A percentile compares a stretch with the other conserved stretches of the same genome.
Conservation (phyloP, 2,329 filamentous ascomycete species). For the Claviceps sp. region DNA sequence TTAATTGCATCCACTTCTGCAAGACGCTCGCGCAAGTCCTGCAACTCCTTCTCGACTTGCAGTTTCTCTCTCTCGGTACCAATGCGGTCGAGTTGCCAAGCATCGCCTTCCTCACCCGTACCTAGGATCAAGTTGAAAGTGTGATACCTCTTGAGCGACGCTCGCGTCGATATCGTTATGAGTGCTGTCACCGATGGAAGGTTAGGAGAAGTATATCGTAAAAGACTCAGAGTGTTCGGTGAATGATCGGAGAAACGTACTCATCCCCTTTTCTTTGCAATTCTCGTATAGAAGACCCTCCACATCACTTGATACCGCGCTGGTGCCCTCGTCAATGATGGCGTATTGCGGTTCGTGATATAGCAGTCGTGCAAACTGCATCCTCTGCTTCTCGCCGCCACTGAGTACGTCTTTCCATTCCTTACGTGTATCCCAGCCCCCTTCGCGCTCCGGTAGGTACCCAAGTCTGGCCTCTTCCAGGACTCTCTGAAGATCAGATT, state of each 20-base stretch:
- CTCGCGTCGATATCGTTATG: conserved; percentile 90
- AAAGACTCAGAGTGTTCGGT: not conserved
- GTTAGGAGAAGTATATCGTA: not conserved
- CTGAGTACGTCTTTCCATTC: conserved; percentile 98
- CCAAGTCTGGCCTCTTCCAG: conserved; percentile 76
- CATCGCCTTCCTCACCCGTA: conserved; percentile 63
- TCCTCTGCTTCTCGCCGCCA: conserved; percentile 91
- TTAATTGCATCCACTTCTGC: conserved; percentile 78
- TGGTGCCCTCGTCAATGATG: conserved; percentile 91
- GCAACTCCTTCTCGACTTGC: conserved; percentile 80
- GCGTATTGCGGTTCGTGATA: conserved; percentile 95
- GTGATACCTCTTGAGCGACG: conserved; percentile 91
- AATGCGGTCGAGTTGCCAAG: conserved; percentile 88
- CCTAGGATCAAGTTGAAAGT: conserved; percentile 81
- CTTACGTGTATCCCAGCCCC: conserved; percentile 91
- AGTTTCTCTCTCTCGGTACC: conserved; percentile 89
- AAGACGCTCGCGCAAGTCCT: conserved; percentile 68
- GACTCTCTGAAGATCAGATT: conserved; percentile 63
- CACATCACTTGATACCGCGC: conserved; percentile 85
- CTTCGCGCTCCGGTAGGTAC: conserved; percentile 83
- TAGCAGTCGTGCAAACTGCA: conserved; percentile 77
- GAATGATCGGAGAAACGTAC: conserved; percentile 35
- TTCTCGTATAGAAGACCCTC: conserved; percentile 88
- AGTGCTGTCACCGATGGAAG: conserved; percentile 41
- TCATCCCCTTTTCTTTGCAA: conserved; percentile 87